phyloP scores from a whole-genome alignment of 176 grass and related monocot species.

The Avena eriantha region DNA sequence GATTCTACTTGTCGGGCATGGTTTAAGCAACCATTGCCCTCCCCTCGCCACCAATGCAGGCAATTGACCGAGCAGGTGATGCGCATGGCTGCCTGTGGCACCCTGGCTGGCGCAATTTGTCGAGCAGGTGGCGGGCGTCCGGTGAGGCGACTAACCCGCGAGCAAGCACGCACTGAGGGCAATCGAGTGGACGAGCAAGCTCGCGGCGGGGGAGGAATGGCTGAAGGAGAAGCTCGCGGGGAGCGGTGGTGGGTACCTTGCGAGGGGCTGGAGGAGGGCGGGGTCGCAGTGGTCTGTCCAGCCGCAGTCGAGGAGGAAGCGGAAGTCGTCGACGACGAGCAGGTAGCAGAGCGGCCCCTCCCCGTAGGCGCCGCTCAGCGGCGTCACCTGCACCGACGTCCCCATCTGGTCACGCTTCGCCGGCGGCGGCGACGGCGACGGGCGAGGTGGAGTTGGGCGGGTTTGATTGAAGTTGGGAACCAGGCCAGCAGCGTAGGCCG shows the following conservation, averaged over 20 bases:
- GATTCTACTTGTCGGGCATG: background rate
- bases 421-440: constrained; percentile 30
- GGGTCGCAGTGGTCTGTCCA: constrained; percentile 93
- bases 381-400: constrained; percentile 93
- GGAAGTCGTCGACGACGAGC: constrained; percentile 89
- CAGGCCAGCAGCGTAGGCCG: background rate
- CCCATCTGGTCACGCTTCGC: constrained; percentile 55
- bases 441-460: background rate
- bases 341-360: constrained; percentile 81
- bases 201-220: background rate
- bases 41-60: background rate
- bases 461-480: background rate
- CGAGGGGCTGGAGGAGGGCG: constrained; percentile 80
- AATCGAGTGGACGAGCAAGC: background rate
- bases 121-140: constrained; percentile 10
- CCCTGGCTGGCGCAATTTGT: background rate
- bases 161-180: background rate
- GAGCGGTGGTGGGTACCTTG: constrained; percentile 48
- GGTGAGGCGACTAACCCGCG: background rate
- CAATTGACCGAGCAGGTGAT: background rate
- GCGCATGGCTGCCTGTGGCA: too few species aligned
- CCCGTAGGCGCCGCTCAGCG: constrained; percentile 79
- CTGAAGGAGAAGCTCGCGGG: background rate
- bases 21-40: background rate
- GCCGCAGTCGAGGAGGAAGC: constrained; percentile 94